Evolutionary conservation across 805 yeast genomes (phyloP), one percentile per base, ranked within the genome.

Genomic region (Saturnispora halmiae): DNA sequence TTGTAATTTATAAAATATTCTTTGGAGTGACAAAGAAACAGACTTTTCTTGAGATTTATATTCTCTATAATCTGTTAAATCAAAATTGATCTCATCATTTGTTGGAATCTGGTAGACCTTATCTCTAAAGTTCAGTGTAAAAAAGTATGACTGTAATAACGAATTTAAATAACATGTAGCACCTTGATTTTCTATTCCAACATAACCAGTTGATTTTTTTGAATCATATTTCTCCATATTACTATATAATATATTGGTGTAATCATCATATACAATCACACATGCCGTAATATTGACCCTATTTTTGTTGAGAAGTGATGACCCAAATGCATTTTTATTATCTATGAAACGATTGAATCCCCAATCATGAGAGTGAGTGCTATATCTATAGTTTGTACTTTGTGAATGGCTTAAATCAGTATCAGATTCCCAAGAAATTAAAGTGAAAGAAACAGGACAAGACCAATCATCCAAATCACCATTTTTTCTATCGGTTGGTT

Each of bases 111-210:
- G 79, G 56, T 85, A 90, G 2, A 92, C 97, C 42, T 87, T 74
- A 52, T 77, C 77, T 47, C 96, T 72, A 63, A 92, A 92, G 24
- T 67, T 65, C 47, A 77, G 77, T 1, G 98, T 92, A 55, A 85
- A 85, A 58, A 70, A 92, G 51, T 92, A 82, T 9, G 95, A 83
- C 60, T 92, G 98, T 40, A 92, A 62, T 44, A 92, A 68, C 0
- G 97, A 90, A 59, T 92, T 92, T 56, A 92, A 72, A 61, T 92
- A 92, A 60, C 99, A 92, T 0, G 99, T 92, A 2, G 99, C 99
- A 47, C 98, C 99, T 64, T 92, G 99, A 55, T 92, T 92, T 49
- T 77, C 80, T 46, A 92, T 73, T 1, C 99, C 99, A 7, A 87
- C 95, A 56, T 70, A 87, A 0, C 97, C 96, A 0, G 97, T 85